Evolutionary conservation across 371 early-diverging fungal species (phyloP).

Genomic region (Smittium mucronatum): DNA sequence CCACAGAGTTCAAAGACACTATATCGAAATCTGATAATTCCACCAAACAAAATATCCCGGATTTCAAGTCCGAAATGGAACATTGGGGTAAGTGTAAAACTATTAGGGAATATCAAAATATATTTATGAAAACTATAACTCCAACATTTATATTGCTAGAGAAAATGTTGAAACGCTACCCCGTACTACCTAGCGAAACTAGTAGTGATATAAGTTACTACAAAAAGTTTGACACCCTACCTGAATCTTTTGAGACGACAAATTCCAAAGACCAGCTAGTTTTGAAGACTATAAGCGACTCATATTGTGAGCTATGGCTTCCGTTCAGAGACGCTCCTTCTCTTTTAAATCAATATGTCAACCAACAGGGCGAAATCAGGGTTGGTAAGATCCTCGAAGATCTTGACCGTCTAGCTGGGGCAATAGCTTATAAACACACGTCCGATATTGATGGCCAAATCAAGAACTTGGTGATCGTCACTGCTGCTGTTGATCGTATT

Average conservation of each 20-base stretch:
- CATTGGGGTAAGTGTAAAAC: too few relatives aligned
- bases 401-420: constrained; percentile 72
- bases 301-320: constrained; percentile 60
- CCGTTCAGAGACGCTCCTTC: constrained; percentile 62
- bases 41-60: too few relatives aligned
- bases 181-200: constrained; percentile 27
- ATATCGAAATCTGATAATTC: too few relatives aligned
- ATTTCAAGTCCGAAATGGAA: too few relatives aligned
- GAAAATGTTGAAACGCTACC: constrained; percentile 25
- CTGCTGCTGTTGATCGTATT: constrained; percentile 81
- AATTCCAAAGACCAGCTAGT: constrained; percentile 27
- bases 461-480: constrained; percentile 63
- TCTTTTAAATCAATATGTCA: constrained; percentile 69
- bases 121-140: too few relatives aligned
- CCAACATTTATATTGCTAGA: too few relatives aligned
- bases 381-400: constrained; percentile 58
- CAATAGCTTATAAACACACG: constrained; percentile 65
- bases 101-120: too few relatives aligned
- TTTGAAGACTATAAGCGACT: constrained; percentile 57
- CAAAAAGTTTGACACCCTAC: constrained; percentile 21
- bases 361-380: constrained; percentile 47
- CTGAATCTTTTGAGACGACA: constrained; percentile 15
- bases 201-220: constrained; percentile 27
- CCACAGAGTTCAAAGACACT: too few relatives aligned
- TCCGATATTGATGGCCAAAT: constrained; percentile 45